Base-by-base conservation (phyloP, 2,329 filamentous ascomycete species). In the Phialophora expanda region DNA sequence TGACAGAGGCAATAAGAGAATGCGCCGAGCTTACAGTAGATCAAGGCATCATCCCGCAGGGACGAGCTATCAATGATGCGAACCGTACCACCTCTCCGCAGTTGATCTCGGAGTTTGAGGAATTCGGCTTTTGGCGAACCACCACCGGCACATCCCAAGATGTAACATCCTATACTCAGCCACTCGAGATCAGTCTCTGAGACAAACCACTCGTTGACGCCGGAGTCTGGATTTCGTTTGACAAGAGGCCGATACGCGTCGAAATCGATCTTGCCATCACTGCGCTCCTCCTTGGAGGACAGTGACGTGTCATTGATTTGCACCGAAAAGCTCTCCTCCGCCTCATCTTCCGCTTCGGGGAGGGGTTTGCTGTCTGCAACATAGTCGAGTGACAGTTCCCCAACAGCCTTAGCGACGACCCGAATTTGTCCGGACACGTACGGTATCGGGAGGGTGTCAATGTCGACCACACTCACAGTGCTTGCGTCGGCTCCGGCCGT, bases 111-210 rank as follows among this genome's bases (percentile, higher is more conserved):
- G 14, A 65, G 61, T 58, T 79, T 77, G 41, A 83, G 72, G 71
- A 78, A 80, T 38, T 77, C 78, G 2, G 77, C 76, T 64, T 79
- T 80, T 0, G 81, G 30, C 30, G 30, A 30, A 30, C 30, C 82
- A 32, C 82, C 82, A 8, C 82, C 82, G 11, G 78, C 82, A 22
- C 80, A 82, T 20, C 82, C 82, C 3, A 84, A 75, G 11, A 84
- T 79, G 63, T 83, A 82, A 67, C 80, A 82, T 2, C 82, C 82
- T 28, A 78, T 78, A 1, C 80, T 76, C 12, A 84, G 77, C 77
- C 78, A 83, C 4, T 76, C 74, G 1, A 83, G 71, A 67, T 84
- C 81, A 1, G 74, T 78, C 67, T 81, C 78, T 0, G 79, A 81
- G 22, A 84, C 73, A 64, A 76, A 75, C 82, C 81, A 84, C 55